Conservation (phyloP, 441 rosid species). For the Erysimum pusillum region DNA sequence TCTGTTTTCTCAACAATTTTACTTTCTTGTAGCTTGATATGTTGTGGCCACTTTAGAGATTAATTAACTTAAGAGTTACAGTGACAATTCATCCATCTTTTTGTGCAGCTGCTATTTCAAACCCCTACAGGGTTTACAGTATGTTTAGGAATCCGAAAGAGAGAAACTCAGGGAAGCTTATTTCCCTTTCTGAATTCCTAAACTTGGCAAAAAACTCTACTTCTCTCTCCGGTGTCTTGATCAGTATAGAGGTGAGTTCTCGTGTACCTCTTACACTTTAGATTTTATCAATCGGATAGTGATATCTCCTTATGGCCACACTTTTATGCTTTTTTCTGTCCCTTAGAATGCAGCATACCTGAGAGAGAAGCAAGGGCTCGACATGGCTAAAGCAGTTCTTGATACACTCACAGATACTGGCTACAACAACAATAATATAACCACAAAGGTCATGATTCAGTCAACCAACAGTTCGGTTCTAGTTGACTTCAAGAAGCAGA, state of each 20-base stretch:
- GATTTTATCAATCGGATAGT: not conserved
- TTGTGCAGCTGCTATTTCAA: not conserved
- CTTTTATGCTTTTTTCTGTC: not conserved
- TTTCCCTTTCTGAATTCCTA: not conserved
- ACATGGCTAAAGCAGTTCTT: slow-evolving; percentile 57
- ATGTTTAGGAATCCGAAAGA: not conserved
- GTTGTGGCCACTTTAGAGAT: too few species aligned
- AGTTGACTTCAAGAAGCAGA: slow-evolving; percentile 51
- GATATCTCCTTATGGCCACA: not conserved
- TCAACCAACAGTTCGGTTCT: slow-evolving; percentile 69
- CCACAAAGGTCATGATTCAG: slow-evolving; percentile 62
- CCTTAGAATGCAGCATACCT: slow-evolving; percentile 70
- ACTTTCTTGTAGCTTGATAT: too few species aligned
- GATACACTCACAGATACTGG: slow-evolving; percentile 57
- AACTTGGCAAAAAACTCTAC: not conserved
- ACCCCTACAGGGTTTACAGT: not conserved
- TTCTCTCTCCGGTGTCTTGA: slow-evolving; percentile 61
- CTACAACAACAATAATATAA: slow-evolving; percentile 45
- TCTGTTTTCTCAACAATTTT: too few species aligned
- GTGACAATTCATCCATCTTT: not conserved
- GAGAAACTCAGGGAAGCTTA: not conserved
- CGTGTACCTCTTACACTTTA: not conserved
- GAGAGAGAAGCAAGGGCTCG: slow-evolving; percentile 53
- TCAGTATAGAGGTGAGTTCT: slow-evolving; percentile 64
- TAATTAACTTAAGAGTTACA: not conserved